A percentile compares a stretch with the other conserved stretches of the same genome.
Conservation (phyloP, 805 yeast species). For the Helenozyma baotianmanensis region DNA sequence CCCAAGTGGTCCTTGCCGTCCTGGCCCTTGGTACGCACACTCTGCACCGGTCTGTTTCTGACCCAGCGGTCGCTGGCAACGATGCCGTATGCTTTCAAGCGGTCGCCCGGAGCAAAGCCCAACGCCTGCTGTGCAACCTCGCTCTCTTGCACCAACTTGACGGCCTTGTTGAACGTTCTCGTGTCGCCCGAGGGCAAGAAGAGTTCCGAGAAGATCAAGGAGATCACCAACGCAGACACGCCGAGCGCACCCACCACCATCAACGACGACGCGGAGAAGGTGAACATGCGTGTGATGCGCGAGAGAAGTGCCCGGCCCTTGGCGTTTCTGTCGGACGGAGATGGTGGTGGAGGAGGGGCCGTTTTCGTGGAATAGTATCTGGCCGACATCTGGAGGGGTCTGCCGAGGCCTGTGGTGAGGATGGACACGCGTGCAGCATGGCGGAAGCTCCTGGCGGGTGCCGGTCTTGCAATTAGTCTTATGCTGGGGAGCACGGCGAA, state of each 20-base stretch:
- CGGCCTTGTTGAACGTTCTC: conserved; percentile 82
- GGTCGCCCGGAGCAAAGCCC: conserved; percentile 48
- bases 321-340: conserved; percentile 32
- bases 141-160: conserved; percentile 68
- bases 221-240: conserved; percentile 62
- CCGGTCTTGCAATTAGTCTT: no score
- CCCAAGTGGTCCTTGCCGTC: conserved; percentile 76
- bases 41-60: conserved; percentile 78
- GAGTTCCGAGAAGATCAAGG: conserved; percentile 72
- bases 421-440: no score
- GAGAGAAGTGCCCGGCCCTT: conserved; percentile 42
- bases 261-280: conserved; percentile 57
- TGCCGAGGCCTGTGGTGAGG: neutral
- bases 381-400: conserved; percentile 1
- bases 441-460: no score
- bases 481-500: no score
- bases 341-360: conserved; percentile 36
- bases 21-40: conserved; percentile 60
- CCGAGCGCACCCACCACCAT: conserved; percentile 68
- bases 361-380: conserved; percentile 16
- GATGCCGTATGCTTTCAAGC: conserved; percentile 83
- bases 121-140: conserved; percentile 53
- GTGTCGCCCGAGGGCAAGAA: conserved; percentile 91
- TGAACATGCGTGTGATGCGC: conserved; percentile 50
- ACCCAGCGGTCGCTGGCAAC: conserved; percentile 71